A percentile compares a stretch with the other conserved stretches of the same genome.
These are phyloP conservation scores for Solanum raphanifolium DNA, from an alignment of 257 asterid genomes.

Conservation along the genomic window DNA sequence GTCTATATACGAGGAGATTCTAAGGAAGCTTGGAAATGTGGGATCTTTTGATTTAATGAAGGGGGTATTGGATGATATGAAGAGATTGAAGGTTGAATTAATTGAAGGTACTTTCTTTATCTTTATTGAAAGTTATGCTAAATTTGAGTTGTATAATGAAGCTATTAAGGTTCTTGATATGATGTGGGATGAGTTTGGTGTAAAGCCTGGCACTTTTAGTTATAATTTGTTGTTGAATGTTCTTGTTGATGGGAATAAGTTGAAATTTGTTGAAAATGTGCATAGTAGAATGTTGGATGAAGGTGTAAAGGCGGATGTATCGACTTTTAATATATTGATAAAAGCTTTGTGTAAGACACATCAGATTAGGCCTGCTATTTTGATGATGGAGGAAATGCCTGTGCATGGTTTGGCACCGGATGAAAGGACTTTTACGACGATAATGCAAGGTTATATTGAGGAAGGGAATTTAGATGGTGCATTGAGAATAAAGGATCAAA, in stretches of 20 bases:
- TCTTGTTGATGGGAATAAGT: slow-evolving; percentile 74
- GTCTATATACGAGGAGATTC: slow-evolving; percentile 56
- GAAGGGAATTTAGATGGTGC: slow-evolving; percentile 78
- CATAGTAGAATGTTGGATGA: slow-evolving; percentile 57
- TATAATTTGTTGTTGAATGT: slow-evolving; percentile 67
- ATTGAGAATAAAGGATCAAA: slow-evolving; percentile 66
- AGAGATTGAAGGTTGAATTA: slow-evolving; percentile 27
- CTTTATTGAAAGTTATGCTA: slow-evolving; percentile 58
- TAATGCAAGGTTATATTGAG: slow-evolving; percentile 86
- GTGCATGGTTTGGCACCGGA: slow-evolving; percentile 56
- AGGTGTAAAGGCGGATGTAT: slow-evolving; percentile 58
- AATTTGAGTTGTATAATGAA: slow-evolving; percentile 51
- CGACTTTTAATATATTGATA: slow-evolving; percentile 75
- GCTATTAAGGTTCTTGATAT: slow-evolving; percentile 54
- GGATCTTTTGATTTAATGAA: slow-evolving; percentile 58
- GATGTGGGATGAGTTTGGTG: slow-evolving; percentile 56
- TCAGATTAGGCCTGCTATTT: slow-evolving; percentile 82
- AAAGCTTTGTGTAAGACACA: slow-evolving; percentile 87
- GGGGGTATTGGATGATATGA: slow-evolving; percentile 50
- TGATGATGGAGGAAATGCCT: slow-evolving; percentile 95
- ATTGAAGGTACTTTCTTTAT: slow-evolving; percentile 54
- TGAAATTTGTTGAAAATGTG: slow-evolving; percentile 61
- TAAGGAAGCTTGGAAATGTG: slow-evolving; percentile 49
- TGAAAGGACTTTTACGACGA: slow-evolving; percentile 77
- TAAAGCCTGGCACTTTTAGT: slow-evolving; percentile 48